Percentiles rank a stretch among this genome's conserved stretches.
phyloP scores from a whole-genome alignment of 345 rosid genomes.

The Populus simonii region DNA sequence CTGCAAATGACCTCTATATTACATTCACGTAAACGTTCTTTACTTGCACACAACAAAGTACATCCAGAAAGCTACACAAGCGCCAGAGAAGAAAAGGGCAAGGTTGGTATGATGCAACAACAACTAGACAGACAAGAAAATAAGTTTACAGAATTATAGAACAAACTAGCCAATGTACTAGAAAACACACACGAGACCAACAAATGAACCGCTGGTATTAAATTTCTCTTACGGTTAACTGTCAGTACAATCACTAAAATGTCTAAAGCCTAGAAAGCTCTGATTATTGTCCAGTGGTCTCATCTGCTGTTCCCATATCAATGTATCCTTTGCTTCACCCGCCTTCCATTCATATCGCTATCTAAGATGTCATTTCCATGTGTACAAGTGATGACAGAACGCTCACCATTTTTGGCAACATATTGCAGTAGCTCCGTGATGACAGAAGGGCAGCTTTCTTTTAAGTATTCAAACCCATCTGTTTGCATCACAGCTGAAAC shows the following conservation, averaged over 20 bases:
- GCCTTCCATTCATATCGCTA: slow-evolving; percentile 58
- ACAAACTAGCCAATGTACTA: background rate
- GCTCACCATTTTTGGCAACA: slow-evolving; percentile 56
- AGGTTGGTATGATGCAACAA: background rate
- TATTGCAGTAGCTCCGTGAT: slow-evolving; percentile 31
- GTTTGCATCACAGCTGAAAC: slow-evolving; percentile 27
- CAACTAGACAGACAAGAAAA: background rate
- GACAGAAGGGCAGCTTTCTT: slow-evolving; percentile 32
- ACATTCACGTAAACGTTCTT: background rate
- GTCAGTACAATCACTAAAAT: slow-evolving; percentile 30
- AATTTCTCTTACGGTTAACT: slow-evolving; percentile 5
- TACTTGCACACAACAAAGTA: background rate
- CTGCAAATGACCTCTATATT: background rate
- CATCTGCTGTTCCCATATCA: slow-evolving; percentile 28
- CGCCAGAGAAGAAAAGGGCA: background rate
- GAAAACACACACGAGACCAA: slow-evolving; percentile 6
- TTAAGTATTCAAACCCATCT: slow-evolving; percentile 24
- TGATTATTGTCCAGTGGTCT: background rate
- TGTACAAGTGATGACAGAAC: slow-evolving; percentile 43
- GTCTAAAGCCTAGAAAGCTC: slow-evolving; percentile 17
- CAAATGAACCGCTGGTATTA: slow-evolving; percentile 8
- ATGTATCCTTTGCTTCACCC: slow-evolving; percentile 70
- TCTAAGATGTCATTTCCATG: slow-evolving; percentile 42
- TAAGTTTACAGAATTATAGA: background rate
- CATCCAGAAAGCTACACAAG: background rate